These are phyloP conservation scores for Fistulifera solaris DNA, from an alignment of 108 stramenopile species.

Conservation along the genomic window DNA sequence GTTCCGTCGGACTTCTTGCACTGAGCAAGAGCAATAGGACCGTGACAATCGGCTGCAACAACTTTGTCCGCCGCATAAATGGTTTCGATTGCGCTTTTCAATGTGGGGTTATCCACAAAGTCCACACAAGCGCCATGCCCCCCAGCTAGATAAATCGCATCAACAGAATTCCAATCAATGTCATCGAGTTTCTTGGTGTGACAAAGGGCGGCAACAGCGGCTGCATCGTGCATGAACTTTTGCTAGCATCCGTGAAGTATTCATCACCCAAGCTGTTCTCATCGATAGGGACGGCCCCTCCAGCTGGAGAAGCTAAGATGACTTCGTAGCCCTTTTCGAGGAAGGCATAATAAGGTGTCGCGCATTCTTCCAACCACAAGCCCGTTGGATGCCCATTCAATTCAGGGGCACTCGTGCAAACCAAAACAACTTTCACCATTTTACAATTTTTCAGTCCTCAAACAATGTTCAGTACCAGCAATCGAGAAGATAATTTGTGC, in stretches of 20 bases:
- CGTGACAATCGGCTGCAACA: slow-evolving; percentile 72
- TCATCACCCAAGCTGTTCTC: slow-evolving; percentile 23
- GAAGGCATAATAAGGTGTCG: slow-evolving; percentile 52
- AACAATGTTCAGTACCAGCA: too few relatives aligned
- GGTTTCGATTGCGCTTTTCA: slow-evolving; percentile 55
- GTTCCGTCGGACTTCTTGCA: slow-evolving; percentile 51
- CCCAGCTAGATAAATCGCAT: slow-evolving; percentile 55
- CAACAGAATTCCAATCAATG: slow-evolving; percentile 37
- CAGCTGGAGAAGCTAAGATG: slow-evolving; percentile 40
- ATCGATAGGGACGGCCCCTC: slow-evolving; percentile 72
- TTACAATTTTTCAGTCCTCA: too few relatives aligned
- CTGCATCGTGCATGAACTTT: slow-evolving; percentile 69
- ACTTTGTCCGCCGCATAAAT: slow-evolving; percentile 47
- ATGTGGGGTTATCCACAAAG: slow-evolving; percentile 33
- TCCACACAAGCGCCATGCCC: slow-evolving; percentile 70
- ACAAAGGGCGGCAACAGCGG: slow-evolving; percentile 39
- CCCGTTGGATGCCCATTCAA: slow-evolving; percentile 34
- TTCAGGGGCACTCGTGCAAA: slow-evolving; percentile 7
- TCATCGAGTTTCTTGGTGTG: slow-evolving; percentile 39
- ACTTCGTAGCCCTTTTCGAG: slow-evolving; percentile 27
- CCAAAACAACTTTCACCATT: slow-evolving; percentile 11
- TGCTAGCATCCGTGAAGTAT: slow-evolving; percentile 47
- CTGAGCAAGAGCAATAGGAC: slow-evolving; percentile 53
- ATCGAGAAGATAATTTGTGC: too few relatives aligned
- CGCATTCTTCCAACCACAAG: slow-evolving; percentile 74